These are phyloP conservation scores for Acer campestre DNA, from an alignment of 345 rosid species.

Conservation along the genomic window DNA sequence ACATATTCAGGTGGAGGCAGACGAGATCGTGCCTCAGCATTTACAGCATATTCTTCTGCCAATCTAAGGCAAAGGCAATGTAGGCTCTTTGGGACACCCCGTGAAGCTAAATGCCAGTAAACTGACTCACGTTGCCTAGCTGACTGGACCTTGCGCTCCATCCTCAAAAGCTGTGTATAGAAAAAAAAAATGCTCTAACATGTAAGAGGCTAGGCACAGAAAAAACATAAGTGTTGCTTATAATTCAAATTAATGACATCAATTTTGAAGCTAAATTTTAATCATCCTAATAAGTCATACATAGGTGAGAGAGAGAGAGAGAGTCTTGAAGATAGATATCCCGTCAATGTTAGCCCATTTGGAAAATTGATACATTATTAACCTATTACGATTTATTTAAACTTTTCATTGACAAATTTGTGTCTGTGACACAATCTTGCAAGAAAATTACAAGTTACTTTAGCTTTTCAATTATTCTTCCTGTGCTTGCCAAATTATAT, in stretches of 20 bases:
- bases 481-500: background rate
- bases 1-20: slow-evolving; percentile 80
- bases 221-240: background rate
- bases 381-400: background rate
- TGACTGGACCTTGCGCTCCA: slow-evolving; percentile 76
- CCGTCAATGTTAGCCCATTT: background rate
- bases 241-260: background rate
- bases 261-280: background rate
- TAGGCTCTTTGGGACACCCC: slow-evolving; percentile 77
- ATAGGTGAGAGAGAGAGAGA: background rate
- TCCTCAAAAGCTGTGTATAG: slow-evolving; percentile 55
- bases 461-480: background rate
- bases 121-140: slow-evolving; percentile 75
- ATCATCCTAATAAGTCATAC: slow-evolving; percentile 10
- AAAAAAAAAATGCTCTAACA: slow-evolving; percentile 11
- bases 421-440: background rate
- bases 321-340: background rate
- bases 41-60: slow-evolving; percentile 88
- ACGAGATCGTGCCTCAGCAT: slow-evolving; percentile 74
- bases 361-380: background rate
- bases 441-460: no score
- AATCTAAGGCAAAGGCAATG: slow-evolving; percentile 85
- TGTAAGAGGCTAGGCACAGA: background rate
- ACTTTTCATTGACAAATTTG: no score
- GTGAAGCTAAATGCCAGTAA: slow-evolving; percentile 93